Evolutionary conservation across 768 basidiomycete genomes (phyloP).

Genomic region (Chalciporus pseudorubinellus): DNA sequence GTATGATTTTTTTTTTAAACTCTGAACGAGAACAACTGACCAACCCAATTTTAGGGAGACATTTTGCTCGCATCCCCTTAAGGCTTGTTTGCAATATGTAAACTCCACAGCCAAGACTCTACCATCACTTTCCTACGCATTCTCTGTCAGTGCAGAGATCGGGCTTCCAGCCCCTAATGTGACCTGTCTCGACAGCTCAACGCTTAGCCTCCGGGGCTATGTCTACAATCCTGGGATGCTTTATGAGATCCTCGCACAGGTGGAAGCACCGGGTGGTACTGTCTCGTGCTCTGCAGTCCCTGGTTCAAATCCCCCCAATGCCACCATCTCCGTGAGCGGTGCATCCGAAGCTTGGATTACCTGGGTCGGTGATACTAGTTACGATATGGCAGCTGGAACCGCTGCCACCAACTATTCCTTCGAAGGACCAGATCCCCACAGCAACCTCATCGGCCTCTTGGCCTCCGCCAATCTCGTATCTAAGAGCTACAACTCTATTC

Average conservation of each 20-base stretch:
- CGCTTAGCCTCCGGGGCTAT: constrained; percentile 53
- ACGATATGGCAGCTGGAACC: constrained; percentile 60
- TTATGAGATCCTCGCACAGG: constrained; percentile 62
- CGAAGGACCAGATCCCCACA: constrained; percentile 59
- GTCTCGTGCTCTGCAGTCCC: constrained; percentile 33
- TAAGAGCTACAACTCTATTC: constrained; percentile 37
- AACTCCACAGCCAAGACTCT: constrained; percentile 34
- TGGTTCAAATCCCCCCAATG: constrained; percentile 37
- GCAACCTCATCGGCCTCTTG: constrained; percentile 39
- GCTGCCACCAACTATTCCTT: constrained; percentile 58
- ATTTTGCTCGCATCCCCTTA: constrained; percentile 66
- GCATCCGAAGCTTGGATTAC: constrained; percentile 59
- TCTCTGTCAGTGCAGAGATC: constrained; percentile 43
- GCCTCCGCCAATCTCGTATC: constrained; percentile 22
- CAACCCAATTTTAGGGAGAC: constrained; percentile 38
- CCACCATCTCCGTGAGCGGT: constrained; percentile 45
- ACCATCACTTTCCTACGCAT: constrained; percentile 45
- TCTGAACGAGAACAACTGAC: neutral
- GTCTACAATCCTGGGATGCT: constrained; percentile 58
- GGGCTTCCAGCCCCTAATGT: constrained; percentile 57
- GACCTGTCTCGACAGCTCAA: constrained; percentile 55
- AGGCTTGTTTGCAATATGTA: constrained; percentile 61
- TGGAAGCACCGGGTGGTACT: constrained; percentile 33
- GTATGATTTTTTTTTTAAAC: constrained; percentile 31
- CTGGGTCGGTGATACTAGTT: constrained; percentile 76